Base-by-base conservation (phyloP, 2,329 filamentous ascomycete genomes). In the Parasarocladium wereldwijsianum region DNA sequence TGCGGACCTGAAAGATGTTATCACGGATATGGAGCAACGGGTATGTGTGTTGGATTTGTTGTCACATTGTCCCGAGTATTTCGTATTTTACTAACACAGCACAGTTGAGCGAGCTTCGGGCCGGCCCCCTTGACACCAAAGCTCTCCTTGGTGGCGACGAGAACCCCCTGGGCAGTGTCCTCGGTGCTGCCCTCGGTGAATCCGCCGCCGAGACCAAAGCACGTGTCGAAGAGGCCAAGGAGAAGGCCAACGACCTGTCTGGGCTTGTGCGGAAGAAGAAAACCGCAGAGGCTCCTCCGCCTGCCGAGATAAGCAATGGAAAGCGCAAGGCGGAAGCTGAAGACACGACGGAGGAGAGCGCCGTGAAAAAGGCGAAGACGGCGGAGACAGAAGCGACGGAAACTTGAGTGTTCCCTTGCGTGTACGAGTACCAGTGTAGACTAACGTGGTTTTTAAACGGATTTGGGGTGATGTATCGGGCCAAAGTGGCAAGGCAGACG, bases 251-350 rank as follows among this genome's bases (percentile, higher is more conserved):
- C 11, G 81, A 90, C 45, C 57, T 92, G 10, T 71, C 68, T 0
- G 68, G 74, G n/a, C 58, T 87, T 26, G 76, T 87, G 24, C 73
- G 77, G 42, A 86, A 76, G 45, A 85, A 76, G 46, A 73, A 71
- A 51, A 42, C 48, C 37, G 58, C 60, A 44, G 23, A 36, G 8
- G 19, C 34, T 5, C 31, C 49, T 14, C 40, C 38, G 6, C 36
- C 45, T 25, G 36, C 43, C 13, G 36, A 45, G 26, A 40, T 46
- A 26, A 35, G 53, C 4, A 62, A 57, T 32, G 52, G 53, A 44
- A 67, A 71, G 52, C 56, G 72, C 47, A 72, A 75, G 50, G 76
- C 60, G 34, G 55, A 59, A 34, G 54, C 54, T 19, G 36, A 40
- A 12, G 51, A 46, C 17, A 43, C 38, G 1, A 40, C 36, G 6